Conservation (phyloP, 1,139 yeast species). For the Blastobotrys illinoisensis region DNA sequence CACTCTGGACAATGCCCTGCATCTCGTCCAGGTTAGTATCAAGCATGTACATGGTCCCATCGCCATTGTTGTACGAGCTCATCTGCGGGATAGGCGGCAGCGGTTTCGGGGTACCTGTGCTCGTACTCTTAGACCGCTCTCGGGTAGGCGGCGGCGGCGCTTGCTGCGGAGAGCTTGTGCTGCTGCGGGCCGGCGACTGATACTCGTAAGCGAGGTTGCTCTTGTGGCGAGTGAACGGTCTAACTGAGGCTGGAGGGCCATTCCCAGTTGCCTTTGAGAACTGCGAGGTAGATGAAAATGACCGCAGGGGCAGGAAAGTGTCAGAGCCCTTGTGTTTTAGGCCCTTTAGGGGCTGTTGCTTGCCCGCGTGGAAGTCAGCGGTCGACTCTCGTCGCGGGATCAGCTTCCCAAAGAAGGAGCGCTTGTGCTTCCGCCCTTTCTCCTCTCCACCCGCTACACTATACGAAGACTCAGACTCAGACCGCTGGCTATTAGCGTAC, state of each 20-base stretch:
- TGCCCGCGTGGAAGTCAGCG: constrained; percentile 12
- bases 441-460: constrained; percentile 12
- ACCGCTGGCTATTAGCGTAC: constrained; percentile 9
- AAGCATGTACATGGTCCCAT: constrained; percentile 23
- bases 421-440: constrained; percentile 11
- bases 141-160: neutral
- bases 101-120: neutral
- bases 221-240: constrained; percentile 7
- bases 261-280: constrained; percentile 4
- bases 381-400: constrained; percentile 24
- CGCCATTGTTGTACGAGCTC: neutral
- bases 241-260: constrained; percentile 1
- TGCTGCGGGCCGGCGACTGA: neutral
- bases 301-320: constrained; percentile 12
- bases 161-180: neutral
- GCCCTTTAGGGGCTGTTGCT: constrained; percentile 3
- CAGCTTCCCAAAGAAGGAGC: constrained; percentile 23
- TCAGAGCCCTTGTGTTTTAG: constrained; percentile 12
- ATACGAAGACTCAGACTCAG: constrained; percentile 22
- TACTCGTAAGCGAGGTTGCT: constrained; percentile 5
- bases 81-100: neutral
- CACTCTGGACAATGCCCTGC: constrained; percentile 42
- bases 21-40: constrained; percentile 49
- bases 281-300: constrained; percentile 9
- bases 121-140: neutral